Evolutionary conservation across 768 basidiomycete species (phyloP), one percentile per base, ranked within the genome.

Genomic region (Tricholoma sp.): DNA sequence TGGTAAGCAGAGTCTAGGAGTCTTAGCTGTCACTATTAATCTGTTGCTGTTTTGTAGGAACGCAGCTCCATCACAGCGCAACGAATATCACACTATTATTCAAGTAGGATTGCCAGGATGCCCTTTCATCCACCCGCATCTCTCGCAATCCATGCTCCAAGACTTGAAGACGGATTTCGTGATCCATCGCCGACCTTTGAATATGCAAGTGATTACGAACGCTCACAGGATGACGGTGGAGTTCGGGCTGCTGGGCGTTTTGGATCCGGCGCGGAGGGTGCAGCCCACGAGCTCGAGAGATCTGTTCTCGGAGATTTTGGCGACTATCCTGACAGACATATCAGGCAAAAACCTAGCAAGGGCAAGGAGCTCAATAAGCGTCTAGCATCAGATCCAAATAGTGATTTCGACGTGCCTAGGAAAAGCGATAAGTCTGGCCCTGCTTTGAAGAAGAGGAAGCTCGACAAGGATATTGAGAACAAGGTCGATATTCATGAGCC

Each of bases 51-150:
- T 44, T n/a, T 60, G 31, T 61, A 93, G 90, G 85, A 88, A 66
- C 83, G 86, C 42, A 90, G 89, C 66, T 75, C 80, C 17, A 70
- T 72, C 6, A 84, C 85, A 24, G 88, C 88, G 0, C 76, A 76
- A 57, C 70, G 74, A 20, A 75, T 86, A 58, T 83, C 85, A 5
- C 81, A 81, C 61, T 75, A 80, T 50, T 88, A 88, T 69, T 76
- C 80, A 12, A 63, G 68, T 50, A 75, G 74, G 62, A 77, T 83
- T 60, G 72, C 79, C 45, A 76, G 69, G 36, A 77, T 81, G 20
- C 77, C 79, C 36, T 34, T 69, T 28, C 69, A 72, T 18, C 72
- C 69, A 9, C 69, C 70, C 31, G 63, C 71, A 24, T 70, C 77
- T 24, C 70, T 70, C 11, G 60, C 54, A 18, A 60, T 57, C 4